Evolutionary conservation across 345 rosid species (phyloP), one percentile per base, ranked within the genome.

Genomic region (Gossypium anomalum): DNA sequence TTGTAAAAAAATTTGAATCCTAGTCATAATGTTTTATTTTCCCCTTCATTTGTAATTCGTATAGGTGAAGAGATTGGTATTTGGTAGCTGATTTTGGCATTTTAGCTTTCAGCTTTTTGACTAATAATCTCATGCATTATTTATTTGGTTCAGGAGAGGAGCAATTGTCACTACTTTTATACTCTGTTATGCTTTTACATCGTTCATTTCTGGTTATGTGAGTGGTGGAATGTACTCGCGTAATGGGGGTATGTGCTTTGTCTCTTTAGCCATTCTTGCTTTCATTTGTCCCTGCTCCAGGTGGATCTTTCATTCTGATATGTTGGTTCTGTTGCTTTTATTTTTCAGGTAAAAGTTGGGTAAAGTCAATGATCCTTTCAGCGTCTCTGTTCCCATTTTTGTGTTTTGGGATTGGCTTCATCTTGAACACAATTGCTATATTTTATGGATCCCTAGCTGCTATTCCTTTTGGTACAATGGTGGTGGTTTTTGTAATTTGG

Each of bases 181-280:
- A 61, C 88, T 93, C 25, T 96, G 97, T 77, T 96, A 96, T 74
- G 99, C 99, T 67, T 87, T 96, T 79, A 96, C 98, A 11, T 96
- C 99, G 57, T 96, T 96, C 78, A 81, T 96, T 74, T 87, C 99
- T 78, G 99, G 99, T 75, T 93, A 93, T 71, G 98, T 96, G 77
- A 96, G 97, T 16, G 98, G 99, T 70, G 99, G 99, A 67, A 92
- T 96, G 98, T 93, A 96, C 85, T 96, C 99, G 49, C 92, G 99
- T 77, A 84, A 89, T 77, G 99, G 99, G 11, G 98, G 99, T 96
- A 84, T 78, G 92, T 27, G 62, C 72, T 55, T 67, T 78, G 2
- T 49, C 51, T 23, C 49, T 76, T 77, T 20, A 29, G 27, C 27
- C 19, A 51, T 75, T 53, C 27, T 57, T 2, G 1, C 76, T 73